Evolutionary conservation across 31 red algal species (phyloP).

Genomic region (Endocladia muricata): DNA sequence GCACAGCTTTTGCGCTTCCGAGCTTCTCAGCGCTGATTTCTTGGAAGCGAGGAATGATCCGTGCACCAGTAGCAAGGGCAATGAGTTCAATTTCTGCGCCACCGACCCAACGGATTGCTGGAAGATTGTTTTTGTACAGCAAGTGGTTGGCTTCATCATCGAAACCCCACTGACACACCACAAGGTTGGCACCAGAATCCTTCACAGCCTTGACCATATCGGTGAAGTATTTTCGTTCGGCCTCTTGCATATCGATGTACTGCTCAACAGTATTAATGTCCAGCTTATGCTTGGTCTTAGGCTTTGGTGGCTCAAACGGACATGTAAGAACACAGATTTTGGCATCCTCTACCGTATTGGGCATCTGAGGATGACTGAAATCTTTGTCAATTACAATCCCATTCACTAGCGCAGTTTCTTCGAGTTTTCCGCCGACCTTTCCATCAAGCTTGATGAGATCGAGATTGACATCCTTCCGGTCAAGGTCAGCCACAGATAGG

Average conservation of each 20-base stretch:
- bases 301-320: conserved; percentile 99
- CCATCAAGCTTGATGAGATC: conserved; percentile 97
- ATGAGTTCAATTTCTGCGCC: conserved; percentile 98
- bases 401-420: conserved; percentile 90
- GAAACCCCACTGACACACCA: conserved; percentile 99
- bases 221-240: conserved; percentile 91
- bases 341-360: conserved; percentile 78
- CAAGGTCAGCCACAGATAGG: conserved; percentile 90
- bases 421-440: conserved; percentile 94
- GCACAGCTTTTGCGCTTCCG: conserved; percentile 82
- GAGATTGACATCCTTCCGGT: conserved; percentile 95
- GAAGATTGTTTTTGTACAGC: conserved; percentile 84
- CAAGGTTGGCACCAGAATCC: conserved; percentile 91
- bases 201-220: conserved; percentile 97
- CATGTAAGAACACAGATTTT: conserved; percentile 97
- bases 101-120: conserved; percentile 97
- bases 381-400: conserved; percentile 99
- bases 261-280: conserved; percentile 95
- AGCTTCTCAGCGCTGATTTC: conserved; percentile 92
- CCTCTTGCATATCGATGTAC: conserved; percentile 96
- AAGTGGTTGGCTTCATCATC: conserved; percentile 99
- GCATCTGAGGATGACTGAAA: conserved; percentile 99
- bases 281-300: conserved; percentile 99
- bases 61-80: conserved; percentile 93
- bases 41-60: conserved; percentile 95